These are phyloP conservation scores for Candida parachauliodes DNA, from an alignment of 805 yeast genomes.

Conservation along the genomic window DNA sequence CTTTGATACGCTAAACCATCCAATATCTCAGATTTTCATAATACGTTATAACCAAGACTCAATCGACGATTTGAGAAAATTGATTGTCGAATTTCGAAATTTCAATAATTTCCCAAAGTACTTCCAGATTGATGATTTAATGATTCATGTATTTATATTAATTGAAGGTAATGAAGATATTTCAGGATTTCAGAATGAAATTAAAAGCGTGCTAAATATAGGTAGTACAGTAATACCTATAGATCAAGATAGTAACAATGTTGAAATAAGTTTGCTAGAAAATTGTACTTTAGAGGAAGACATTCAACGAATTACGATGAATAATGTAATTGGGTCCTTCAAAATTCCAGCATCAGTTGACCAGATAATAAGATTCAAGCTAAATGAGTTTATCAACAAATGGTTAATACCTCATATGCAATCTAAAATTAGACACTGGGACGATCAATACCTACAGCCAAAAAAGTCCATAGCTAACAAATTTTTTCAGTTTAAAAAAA, in stretches of 20 bases:
- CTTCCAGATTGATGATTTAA: constrained; percentile 61
- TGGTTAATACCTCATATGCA: constrained; percentile 81
- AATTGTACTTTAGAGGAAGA: constrained; percentile 51
- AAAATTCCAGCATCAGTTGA: constrained; percentile 30
- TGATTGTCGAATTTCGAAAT: constrained; percentile 46
- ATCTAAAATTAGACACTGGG: constrained; percentile 75
- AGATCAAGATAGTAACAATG: constrained; percentile 5
- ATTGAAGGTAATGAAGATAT: constrained; percentile 38
- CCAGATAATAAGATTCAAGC: constrained; percentile 31
- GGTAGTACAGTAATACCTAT: constrained; percentile 22
- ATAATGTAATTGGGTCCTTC: constrained; percentile 12
- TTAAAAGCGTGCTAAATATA: constrained; percentile 24
- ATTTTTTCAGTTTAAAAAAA: constrained; percentile 62
- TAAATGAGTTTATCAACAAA: constrained; percentile 47
- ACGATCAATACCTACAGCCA: constrained; percentile 73
- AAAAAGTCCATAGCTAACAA: constrained; percentile 73
- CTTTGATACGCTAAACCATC: constrained; percentile 85
- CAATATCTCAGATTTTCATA: constrained; percentile 69
- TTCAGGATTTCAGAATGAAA: constrained; percentile 21
- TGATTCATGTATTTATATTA: constrained; percentile 38
- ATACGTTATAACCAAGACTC: constrained; percentile 51
- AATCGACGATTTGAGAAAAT: constrained; percentile 53
- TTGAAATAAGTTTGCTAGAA: constrained; percentile 20
- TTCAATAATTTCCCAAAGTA: constrained; percentile 60
- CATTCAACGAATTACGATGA: constrained; percentile 31